These are phyloP conservation scores for Alloascoidea hylecoeti DNA, from an alignment of 805 yeast genomes.

Conservation along the genomic window DNA sequence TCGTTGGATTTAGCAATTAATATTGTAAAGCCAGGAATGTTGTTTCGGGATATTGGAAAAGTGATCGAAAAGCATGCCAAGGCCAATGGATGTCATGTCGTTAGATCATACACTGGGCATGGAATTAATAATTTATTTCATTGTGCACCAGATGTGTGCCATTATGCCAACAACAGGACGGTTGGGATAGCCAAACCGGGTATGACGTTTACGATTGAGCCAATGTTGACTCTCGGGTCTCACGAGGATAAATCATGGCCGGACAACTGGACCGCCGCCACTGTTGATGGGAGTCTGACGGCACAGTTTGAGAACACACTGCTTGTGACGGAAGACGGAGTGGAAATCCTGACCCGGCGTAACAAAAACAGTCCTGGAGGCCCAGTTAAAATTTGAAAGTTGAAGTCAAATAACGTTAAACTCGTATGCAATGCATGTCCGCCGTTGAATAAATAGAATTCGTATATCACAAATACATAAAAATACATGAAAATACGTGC, in stretches of 20 bases:
- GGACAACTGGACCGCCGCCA: conserved; percentile 91
- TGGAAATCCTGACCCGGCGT: conserved; percentile 80
- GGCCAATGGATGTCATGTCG: conserved; percentile 70
- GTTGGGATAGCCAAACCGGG: conserved; percentile 93
- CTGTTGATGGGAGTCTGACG: conserved; percentile 78
- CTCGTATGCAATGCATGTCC: too few species aligned
- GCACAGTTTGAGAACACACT: conserved; percentile 96
- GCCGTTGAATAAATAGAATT: too few species aligned
- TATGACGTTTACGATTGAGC: conserved; percentile 93
- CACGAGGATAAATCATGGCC: conserved; percentile 86
- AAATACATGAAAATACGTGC: too few species aligned
- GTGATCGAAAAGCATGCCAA: conserved; percentile 79
- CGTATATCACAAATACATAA: too few species aligned
- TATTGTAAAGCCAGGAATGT: conserved; percentile 79
- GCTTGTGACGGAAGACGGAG: conserved; percentile 86
- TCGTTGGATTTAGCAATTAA: conserved; percentile 74
- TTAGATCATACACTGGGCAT: conserved; percentile 86
- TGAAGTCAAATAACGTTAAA: too few species aligned
- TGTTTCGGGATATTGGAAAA: conserved; percentile 79
- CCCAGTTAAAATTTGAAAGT: too few species aligned
- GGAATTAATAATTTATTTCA: conserved; percentile 85
- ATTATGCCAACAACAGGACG: conserved; percentile 87
- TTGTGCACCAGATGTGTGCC: conserved; percentile 86
- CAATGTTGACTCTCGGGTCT: conserved; percentile 84
- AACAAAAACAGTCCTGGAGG: conserved; percentile 83